Base-by-base conservation (phyloP, 768 basidiomycete genomes). In the Mycena olivaceomarginata region DNA sequence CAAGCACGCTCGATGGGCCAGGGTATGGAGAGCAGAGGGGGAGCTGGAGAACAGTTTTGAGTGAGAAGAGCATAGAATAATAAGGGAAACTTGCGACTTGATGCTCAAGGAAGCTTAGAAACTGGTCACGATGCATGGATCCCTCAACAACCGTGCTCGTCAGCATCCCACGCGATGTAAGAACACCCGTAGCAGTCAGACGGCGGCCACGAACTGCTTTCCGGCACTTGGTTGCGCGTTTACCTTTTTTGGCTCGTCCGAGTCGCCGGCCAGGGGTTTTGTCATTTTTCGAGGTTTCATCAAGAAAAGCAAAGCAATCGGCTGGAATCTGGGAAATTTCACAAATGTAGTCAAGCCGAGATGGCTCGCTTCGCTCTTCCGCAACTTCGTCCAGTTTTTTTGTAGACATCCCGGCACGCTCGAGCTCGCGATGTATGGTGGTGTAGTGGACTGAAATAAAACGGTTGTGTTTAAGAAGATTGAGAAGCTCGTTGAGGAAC, bases 261-360 rank as follows among this genome's bases (percentile, higher is more conserved):
- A 11, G 59, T 5, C 71, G 37, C 12, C 84, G 48, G 8, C 22
- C 70, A 22, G 77, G 51, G 1, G 83, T 84, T 39, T 80, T 68
- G 25, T 85, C 82, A 79, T 86, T 83, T 74, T 85, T 85, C 0
- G 84, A 86, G 1, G 81, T 82, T 67, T 88, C 84, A 69, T 87
- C 84, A 7, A 87, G 66, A 67, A 87, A 87, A 0, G 83, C 84
- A 11, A 88, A 74, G 53, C 87, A 81, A 1, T 86, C 82, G 6
- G 83, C 76, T 0, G 60, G 70, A 63, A 86, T 86, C 20, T 81
- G 75, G 1, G 85, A 80, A 74, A 86, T 83, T 1, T 66, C 53
- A 1, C 67, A n/a, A 3, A 85, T 81, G 71, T 75, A 87, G 59
- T 81, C 82, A 60, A 77, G 70, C 11, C 81, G 72, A 1, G 57